These are phyloP conservation scores for Colletotrichum somersetense DNA, from an alignment of 2,329 filamentous ascomycete species.

Conservation along the genomic window DNA sequence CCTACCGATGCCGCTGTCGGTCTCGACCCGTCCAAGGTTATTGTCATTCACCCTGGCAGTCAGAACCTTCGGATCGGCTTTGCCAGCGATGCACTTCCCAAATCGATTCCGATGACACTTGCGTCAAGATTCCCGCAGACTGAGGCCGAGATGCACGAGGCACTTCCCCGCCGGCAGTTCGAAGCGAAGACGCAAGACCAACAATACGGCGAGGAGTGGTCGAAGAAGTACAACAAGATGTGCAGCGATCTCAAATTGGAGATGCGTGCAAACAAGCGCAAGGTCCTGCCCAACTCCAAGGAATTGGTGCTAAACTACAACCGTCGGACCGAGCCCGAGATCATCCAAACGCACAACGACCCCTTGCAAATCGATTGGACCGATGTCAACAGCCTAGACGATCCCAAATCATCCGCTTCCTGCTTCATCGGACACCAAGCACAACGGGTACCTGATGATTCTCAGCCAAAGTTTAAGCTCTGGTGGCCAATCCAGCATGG, in stretches of 20 bases:
- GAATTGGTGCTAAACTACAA: slow-evolving; percentile 97
- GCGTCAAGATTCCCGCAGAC: slow-evolving; percentile 82
- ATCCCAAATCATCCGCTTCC: slow-evolving; percentile 70
- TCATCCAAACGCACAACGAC: slow-evolving; percentile 95
- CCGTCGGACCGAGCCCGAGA: slow-evolving; percentile 82
- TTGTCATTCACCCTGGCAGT: slow-evolving; percentile 95
- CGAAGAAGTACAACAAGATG: slow-evolving; percentile 83
- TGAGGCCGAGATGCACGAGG: slow-evolving; percentile 86
- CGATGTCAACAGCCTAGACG: slow-evolving; percentile 75
- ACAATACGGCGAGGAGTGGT: slow-evolving; percentile 87
- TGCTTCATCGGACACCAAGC: slow-evolving; percentile 88
- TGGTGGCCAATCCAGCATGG: slow-evolving; percentile 93
- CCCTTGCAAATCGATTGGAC: slow-evolving; percentile 96
- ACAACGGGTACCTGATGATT: slow-evolving; percentile 88
- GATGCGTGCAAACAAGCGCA: slow-evolving; percentile 93
- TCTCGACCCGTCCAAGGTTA: slow-evolving; percentile 86
- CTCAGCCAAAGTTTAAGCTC: slow-evolving; percentile 88
- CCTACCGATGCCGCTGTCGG: slow-evolving; percentile 67
- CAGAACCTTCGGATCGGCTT: slow-evolving; percentile 95
- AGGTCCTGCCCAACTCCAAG: slow-evolving; percentile 96
- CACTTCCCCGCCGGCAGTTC: slow-evolving; percentile 78
- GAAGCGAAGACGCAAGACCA: slow-evolving; percentile 77
- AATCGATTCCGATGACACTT: slow-evolving; percentile 93
- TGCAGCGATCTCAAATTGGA: slow-evolving; percentile 87
- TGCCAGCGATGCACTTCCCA: slow-evolving; percentile 94